phyloP scores from a whole-genome alignment of 1,284 basidiomycete genomes.

The Ustilago curta region DNA sequence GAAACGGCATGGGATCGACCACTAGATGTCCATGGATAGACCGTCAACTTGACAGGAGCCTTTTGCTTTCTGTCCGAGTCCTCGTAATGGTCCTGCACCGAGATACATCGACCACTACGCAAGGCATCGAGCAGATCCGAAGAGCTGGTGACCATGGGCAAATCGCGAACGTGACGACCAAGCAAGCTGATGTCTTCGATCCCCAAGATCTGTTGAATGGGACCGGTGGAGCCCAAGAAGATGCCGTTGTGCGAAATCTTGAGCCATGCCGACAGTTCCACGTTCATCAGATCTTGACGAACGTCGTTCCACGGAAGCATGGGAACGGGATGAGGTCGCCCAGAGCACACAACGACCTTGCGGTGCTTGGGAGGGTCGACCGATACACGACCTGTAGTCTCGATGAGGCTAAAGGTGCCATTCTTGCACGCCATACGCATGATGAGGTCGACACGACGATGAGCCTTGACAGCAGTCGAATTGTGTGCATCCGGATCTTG shows the following conservation, averaged over 20 bases:
- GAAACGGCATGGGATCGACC: constrained; percentile 40
- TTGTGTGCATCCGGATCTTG: constrained; percentile 27
- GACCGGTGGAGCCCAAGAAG: constrained; percentile 48
- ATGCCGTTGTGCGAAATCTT: constrained; percentile 54
- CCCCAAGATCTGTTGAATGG: constrained; percentile 43
- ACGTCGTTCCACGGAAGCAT: constrained; percentile 55
- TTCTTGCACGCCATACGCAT: constrained; percentile 51
- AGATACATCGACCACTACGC: constrained; percentile 39
- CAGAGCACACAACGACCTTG: constrained; percentile 52
- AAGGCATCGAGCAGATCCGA: constrained; percentile 46
- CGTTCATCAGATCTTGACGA: constrained; percentile 28
- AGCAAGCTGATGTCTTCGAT: constrained; percentile 48
- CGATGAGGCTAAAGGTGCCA: constrained; percentile 45
- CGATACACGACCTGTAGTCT: constrained; percentile 46
- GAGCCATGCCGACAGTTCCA: constrained; percentile 43
- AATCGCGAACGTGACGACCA: constrained; percentile 44
- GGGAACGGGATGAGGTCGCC: constrained; percentile 46
- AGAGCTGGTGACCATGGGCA: constrained; percentile 53
- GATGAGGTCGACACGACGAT: constrained; percentile 44
- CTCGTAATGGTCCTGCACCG: constrained; percentile 49
- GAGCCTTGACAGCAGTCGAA: constrained; percentile 30
- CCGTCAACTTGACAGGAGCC: constrained; percentile 44
- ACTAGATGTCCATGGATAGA: constrained; percentile 52
- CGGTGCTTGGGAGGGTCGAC: constrained; percentile 53
- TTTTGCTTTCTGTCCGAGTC: constrained; percentile 9